Percentiles rank a stretch among this genome's conserved stretches.
phyloP scores from a whole-genome alignment of 2,329 filamentous ascomycete genomes.

The Ceratocystis diversiconidia region DNA sequence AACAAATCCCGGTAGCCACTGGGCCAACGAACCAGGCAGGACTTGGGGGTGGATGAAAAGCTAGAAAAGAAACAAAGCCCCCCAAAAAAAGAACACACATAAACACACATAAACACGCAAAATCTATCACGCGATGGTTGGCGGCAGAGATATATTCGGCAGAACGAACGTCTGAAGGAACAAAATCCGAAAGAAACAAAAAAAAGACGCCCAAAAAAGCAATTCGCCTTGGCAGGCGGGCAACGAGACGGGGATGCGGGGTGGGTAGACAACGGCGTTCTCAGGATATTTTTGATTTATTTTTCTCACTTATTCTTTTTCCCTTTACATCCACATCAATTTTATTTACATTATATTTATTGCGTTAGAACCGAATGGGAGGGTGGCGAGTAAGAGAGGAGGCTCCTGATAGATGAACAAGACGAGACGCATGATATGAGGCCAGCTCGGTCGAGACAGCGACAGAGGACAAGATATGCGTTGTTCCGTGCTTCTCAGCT shows the following conservation, averaged over 20 bases:
- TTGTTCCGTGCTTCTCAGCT: background rate
- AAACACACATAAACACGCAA: background rate
- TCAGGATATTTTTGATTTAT: conserved; percentile 1
- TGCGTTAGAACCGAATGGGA: background rate
- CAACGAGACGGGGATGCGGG: background rate
- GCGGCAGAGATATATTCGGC: background rate
- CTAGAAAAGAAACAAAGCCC: background rate
- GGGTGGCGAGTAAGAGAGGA: background rate
- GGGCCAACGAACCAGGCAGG: background rate
- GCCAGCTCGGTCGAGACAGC: background rate
- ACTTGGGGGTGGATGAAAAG: background rate
- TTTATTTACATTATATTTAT: background rate
- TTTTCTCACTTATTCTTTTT: conserved; percentile 10
- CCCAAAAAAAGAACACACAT: background rate
- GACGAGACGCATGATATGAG: no score
- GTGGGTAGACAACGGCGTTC: conserved; percentile 3
- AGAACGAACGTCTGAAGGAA: background rate
- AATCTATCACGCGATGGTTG: conserved; percentile 4
- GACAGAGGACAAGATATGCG: background rate
- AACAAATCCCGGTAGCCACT: background rate
- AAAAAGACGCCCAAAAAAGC: background rate
- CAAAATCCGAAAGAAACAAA: background rate
- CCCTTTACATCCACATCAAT: background rate
- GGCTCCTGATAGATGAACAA: no score
- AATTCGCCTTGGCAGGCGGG: background rate